A percentile compares a stretch with the other conserved stretches of the same genome.
phyloP scores from a whole-genome alignment of 202 grass and related monocot genomes.

The Cymbopogon flexuosus region DNA sequence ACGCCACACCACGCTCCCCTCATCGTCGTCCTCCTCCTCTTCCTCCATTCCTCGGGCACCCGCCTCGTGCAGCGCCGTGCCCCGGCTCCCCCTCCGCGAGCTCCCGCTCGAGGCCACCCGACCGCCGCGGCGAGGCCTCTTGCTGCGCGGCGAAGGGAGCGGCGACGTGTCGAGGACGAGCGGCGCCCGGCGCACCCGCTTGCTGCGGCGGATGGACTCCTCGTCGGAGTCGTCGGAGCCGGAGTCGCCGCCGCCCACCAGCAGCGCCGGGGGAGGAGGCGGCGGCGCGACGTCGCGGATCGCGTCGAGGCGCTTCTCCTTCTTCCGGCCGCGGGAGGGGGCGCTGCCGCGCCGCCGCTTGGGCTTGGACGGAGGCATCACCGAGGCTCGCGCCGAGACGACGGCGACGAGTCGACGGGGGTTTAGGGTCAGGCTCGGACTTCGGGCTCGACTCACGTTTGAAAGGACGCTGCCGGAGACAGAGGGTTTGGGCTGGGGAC shows the following conservation, averaged over 20 bases:
- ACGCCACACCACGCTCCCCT: conserved; percentile 46
- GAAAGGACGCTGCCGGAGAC: neutral
- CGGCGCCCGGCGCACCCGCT: conserved; percentile 65
- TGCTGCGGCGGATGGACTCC: conserved; percentile 63
- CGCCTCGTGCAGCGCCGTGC: conserved; percentile 30
- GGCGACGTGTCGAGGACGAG: conserved; percentile 73
- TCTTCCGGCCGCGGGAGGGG: conserved; percentile 53
- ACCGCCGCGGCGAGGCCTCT: conserved; percentile 34
- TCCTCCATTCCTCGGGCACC: conserved; percentile 30
- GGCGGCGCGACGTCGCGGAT: conserved; percentile 52
- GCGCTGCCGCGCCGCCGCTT: conserved; percentile 50
- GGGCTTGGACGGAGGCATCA: conserved; percentile 45
- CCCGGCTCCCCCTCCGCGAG: conserved; percentile 40
- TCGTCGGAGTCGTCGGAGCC: conserved; percentile 17
- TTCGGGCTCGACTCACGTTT: conserved; percentile 3
- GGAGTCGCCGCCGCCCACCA: neutral
- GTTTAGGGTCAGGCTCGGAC: conserved; percentile 8
- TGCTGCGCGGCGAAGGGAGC: conserved; percentile 51
- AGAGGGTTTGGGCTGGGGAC: neutral
- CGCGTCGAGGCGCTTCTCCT: conserved; percentile 87
- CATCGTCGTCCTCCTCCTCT: conserved; percentile 37
- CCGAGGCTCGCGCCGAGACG: conserved; percentile 2
- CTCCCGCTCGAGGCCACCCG: conserved; percentile 30
- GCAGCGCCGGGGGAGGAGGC: neutral
- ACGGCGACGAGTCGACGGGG: neutral